These are phyloP conservation scores for Phoma sp. DNA, from an alignment of 2,329 filamentous ascomycete genomes.

Conservation along the genomic window DNA sequence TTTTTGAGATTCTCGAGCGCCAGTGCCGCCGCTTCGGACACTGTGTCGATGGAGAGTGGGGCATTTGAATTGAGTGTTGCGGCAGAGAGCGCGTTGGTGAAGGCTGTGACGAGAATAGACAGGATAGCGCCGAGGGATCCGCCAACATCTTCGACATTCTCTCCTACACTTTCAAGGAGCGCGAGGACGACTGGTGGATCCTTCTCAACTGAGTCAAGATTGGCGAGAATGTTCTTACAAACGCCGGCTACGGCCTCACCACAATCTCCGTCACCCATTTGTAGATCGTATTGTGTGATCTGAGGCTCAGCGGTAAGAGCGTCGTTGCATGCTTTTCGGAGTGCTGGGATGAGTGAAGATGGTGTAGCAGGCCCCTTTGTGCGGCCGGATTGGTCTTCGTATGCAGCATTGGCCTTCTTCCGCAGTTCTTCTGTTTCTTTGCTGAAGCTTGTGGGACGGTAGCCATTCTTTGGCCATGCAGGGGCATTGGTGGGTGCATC, in stretches of 20 bases:
- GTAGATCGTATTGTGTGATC: constrained; percentile 73
- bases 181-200: constrained; percentile 59
- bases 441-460: constrained; percentile 36
- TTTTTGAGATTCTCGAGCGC: constrained; percentile 55
- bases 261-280: constrained; percentile 91
- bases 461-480: constrained; percentile 59
- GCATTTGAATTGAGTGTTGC: constrained; percentile 31
- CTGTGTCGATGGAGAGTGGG: constrained; percentile 42
- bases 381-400: constrained; percentile 20
- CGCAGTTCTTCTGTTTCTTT: constrained; percentile 36
- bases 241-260: constrained; percentile 69
- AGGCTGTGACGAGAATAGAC: constrained; percentile 87
- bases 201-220: constrained; percentile 61
- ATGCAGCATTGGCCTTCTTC: constrained; percentile 39
- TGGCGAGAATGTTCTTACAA: constrained; percentile 64
- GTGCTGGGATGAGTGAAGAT: constrained; percentile 47
- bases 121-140: constrained; percentile 77
- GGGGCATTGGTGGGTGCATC: constrained; percentile 59
- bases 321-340: constrained; percentile 52
- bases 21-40: constrained; percentile 52
- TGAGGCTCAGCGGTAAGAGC: constrained; percentile 66
- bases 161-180: constrained; percentile 65
- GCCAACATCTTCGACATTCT: constrained; percentile 72
- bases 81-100: constrained; percentile 56
- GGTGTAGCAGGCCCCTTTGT: constrained; percentile 49